A percentile compares a stretch with the other conserved stretches of the same genome.
Conservation (phyloP, 2,329 filamentous ascomycete species). For the Arthrobotrys sinensis region DNA sequence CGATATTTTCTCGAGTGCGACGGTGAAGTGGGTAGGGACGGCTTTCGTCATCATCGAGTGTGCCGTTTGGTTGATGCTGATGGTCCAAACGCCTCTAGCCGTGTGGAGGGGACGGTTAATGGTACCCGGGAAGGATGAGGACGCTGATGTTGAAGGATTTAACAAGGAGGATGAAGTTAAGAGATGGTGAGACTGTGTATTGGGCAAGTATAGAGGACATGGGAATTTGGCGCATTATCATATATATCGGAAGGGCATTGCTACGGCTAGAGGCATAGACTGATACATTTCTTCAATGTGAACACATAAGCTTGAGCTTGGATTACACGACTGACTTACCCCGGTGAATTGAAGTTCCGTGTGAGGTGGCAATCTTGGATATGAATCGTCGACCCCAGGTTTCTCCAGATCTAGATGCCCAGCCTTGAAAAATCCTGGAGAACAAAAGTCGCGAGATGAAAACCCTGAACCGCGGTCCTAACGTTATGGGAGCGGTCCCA, state of each 20-base stretch:
- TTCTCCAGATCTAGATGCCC: not conserved
- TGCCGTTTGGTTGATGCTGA: slow-evolving; percentile 73
- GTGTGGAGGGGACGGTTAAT: slow-evolving; percentile 72
- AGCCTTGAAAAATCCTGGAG: not conserved
- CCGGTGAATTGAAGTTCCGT: slow-evolving; percentile 6
- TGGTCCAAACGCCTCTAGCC: slow-evolving; percentile 71
- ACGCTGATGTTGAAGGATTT: slow-evolving; percentile 65
- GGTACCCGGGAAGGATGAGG: slow-evolving; percentile 76
- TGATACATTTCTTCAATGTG: not conserved
- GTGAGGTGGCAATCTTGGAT: not conserved
- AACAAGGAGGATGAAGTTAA: slow-evolving; percentile 37
- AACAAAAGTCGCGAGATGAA: not conserved
- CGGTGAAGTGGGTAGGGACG: slow-evolving; percentile 72
- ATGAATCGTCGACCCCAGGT: not conserved
- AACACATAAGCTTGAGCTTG: not conserved
- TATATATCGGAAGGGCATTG: not conserved
- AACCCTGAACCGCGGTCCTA: not conserved
- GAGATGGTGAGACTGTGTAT: slow-evolving; percentile 33
- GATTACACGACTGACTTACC: not conserved
- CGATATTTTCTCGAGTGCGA: slow-evolving; percentile 71
- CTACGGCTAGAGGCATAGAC: not conserved
- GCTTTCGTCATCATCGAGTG: slow-evolving; percentile 74
- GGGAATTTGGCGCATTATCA: not conserved
- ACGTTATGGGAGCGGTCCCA: not conserved
- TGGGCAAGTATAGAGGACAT: not conserved